These are phyloP conservation scores for Pseudogymnoascus sp. DNA, from an alignment of 2,329 filamentous ascomycete species.

Conservation along the genomic window DNA sequence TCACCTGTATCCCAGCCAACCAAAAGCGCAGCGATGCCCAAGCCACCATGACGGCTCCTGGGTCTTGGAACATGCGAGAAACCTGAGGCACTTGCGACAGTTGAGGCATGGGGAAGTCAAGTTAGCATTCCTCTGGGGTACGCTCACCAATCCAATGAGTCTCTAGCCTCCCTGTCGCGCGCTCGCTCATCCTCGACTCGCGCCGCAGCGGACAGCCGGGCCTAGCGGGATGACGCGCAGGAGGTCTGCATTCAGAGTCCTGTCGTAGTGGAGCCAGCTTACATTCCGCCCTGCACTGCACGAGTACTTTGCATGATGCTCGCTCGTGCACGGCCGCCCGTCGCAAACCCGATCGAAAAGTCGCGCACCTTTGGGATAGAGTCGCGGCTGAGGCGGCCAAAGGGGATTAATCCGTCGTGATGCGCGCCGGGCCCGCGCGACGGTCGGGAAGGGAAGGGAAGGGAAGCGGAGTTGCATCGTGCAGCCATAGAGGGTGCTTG, in stretches of 20 bases:
- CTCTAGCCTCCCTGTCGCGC: background rate
- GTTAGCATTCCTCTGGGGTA: background rate
- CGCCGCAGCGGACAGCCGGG: constrained; percentile 2
- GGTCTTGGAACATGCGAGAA: background rate
- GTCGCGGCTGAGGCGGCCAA: constrained; percentile 3
- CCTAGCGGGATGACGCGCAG: constrained; percentile 6
- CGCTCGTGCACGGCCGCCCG: background rate
- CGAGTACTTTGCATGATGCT: background rate
- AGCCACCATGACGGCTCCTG: background rate
- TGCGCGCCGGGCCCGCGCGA: background rate
- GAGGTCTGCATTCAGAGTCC: background rate
- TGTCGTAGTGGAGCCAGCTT: background rate
- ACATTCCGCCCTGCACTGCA: background rate
- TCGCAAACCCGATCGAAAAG: background rate
- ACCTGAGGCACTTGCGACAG: background rate
- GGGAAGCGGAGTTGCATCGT: background rate
- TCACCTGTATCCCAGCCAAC: background rate
- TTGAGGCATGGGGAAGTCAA: background rate
- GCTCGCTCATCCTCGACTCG: background rate
- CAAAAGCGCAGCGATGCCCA: background rate
- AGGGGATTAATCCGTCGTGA: background rate
- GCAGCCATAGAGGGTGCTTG: background rate
- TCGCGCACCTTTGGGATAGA: background rate
- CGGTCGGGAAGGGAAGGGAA: background rate
- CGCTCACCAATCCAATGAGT: background rate